phyloP scores from a whole-genome alignment of 192 early-diverging fungal species.

The Linderina pennispora region DNA sequence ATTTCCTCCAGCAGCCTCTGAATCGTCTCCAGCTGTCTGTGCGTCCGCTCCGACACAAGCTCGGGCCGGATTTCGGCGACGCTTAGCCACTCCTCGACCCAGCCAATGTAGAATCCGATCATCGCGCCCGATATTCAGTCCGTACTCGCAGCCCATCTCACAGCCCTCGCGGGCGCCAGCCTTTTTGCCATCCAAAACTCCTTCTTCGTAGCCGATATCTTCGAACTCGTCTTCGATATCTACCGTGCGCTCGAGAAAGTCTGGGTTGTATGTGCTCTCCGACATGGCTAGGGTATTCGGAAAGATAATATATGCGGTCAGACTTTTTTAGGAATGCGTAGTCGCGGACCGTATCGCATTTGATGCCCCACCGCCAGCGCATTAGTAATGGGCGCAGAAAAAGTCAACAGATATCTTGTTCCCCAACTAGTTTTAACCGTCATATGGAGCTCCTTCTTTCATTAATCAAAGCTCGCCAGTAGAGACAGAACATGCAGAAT shows the following conservation, averaged over 20 bases:
- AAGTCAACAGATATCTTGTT: too few relatives aligned
- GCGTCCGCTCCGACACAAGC: constrained; percentile 18
- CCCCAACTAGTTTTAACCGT: too few relatives aligned
- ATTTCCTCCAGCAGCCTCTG: constrained; percentile 10
- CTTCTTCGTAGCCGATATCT: constrained; percentile 20
- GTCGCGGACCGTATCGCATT: too few relatives aligned
- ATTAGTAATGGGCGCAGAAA: too few relatives aligned
- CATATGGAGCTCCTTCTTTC: too few relatives aligned
- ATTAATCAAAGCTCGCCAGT: too few relatives aligned
- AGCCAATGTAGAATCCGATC: constrained; percentile 43
- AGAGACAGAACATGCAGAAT: too few relatives aligned
- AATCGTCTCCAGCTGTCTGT: constrained; percentile 29
- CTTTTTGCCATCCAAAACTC: constrained; percentile 18
- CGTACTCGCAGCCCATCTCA: constrained; percentile 38
- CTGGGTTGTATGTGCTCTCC: too few relatives aligned
- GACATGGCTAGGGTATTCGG: too few relatives aligned
- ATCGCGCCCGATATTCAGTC: constrained; percentile 35
- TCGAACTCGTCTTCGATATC: constrained; percentile 32
- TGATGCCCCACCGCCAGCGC: too few relatives aligned
- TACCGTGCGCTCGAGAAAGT: constrained; percentile 8
- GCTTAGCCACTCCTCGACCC: constrained; percentile 36
- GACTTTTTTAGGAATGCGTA: too few relatives aligned
- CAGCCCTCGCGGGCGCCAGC: constrained; percentile 31
- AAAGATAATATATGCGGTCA: too few relatives aligned
- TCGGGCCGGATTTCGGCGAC: constrained; percentile 12